These are phyloP conservation scores for Nicotiana tomentosiformis DNA, from an alignment of 257 asterid genomes.

Conservation along the genomic window DNA sequence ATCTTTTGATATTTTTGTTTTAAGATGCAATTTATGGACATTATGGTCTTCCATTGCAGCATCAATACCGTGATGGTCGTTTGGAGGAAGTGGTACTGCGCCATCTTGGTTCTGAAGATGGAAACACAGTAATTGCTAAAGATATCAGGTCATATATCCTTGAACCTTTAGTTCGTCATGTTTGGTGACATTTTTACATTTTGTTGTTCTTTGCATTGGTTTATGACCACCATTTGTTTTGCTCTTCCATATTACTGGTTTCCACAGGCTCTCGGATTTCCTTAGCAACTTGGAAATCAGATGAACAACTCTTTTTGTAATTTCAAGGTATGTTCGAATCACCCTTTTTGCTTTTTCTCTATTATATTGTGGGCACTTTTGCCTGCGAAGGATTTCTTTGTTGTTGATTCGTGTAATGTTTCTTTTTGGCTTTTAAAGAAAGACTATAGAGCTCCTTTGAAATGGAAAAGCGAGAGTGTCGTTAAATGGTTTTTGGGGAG, in stretches of 20 bases:
- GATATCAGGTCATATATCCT: slow-evolving; percentile 45
- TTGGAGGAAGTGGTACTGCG: slow-evolving; percentile 71
- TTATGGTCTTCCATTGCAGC: slow-evolving; percentile 42
- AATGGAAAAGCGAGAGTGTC: background rate
- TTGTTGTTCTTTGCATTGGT: background rate
- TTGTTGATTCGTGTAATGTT: background rate
- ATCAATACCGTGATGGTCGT: slow-evolving; percentile 74
- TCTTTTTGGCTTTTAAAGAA: background rate
- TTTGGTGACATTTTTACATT: background rate
- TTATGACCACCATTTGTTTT: background rate
- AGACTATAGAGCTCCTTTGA: background rate
- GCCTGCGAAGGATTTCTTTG: background rate
- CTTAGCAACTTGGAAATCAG: slow-evolving; percentile 58
- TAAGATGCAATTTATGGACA: background rate
- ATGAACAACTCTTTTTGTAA: slow-evolving; percentile 26
- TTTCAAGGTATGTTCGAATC: background rate
- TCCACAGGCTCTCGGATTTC: slow-evolving; percentile 74
- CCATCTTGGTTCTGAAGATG: slow-evolving; percentile 76
- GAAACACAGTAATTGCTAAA: slow-evolving; percentile 62
- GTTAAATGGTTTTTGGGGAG: background rate
- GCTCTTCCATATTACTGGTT: slow-evolving; percentile 15
- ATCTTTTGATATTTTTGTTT: background rate
- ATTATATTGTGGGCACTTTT: background rate
- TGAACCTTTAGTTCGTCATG: background rate
- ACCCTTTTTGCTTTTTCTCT: background rate